Evolutionary conservation across 768 basidiomycete species (phyloP), one percentile per base, ranked within the genome.

Genomic region (Paxillus ammoniavirescens): DNA sequence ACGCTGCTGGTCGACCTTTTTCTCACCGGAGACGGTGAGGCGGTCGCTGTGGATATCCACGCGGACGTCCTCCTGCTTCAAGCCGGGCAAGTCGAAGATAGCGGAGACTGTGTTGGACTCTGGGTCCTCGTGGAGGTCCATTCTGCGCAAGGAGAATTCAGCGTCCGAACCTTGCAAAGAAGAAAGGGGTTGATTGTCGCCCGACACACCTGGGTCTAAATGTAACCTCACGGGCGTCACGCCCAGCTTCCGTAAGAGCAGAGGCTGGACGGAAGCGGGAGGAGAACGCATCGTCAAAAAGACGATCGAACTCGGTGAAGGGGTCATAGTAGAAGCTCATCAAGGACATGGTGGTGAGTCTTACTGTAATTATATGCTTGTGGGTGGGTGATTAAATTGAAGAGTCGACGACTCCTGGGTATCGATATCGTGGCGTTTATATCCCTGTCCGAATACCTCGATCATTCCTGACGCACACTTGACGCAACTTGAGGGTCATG

Each of bases 41-140:
- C 73, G 68, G 53, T 77, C 76, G 54, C 78, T 73, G 53, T 77
- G 74, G 8, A 82, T 60, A 50, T 84, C 82, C 57, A 86, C 76
- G 46, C 68, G 65, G 45, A 84, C 70, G 54, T 83, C 68, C 43
- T 82, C 77, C 31, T 78, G 76, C 51, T 69, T 68, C 37, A 84
- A 28, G 17, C 83, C 83, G 0, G 84, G 83, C 7, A 86, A 68
- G 57, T 86, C 83, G 61, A 85, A 82, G 7, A 73, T 65, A 40
- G 82, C 82, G 0, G 78, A 80, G 37, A 84, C 77, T 36, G 70
- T 61, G 59, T 82, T 81, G 21, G 64, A 67, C 18, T 77, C 72
- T 0, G 59, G 43, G 53, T 81, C 69, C 59, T 84, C 82, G 59
- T 80, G 77, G 12, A 83, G 66, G 56, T 83, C 80, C 76, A 84